Base-by-base conservation (phyloP, 257 asterid genomes). In the Craterostigma plantagineum region DNA sequence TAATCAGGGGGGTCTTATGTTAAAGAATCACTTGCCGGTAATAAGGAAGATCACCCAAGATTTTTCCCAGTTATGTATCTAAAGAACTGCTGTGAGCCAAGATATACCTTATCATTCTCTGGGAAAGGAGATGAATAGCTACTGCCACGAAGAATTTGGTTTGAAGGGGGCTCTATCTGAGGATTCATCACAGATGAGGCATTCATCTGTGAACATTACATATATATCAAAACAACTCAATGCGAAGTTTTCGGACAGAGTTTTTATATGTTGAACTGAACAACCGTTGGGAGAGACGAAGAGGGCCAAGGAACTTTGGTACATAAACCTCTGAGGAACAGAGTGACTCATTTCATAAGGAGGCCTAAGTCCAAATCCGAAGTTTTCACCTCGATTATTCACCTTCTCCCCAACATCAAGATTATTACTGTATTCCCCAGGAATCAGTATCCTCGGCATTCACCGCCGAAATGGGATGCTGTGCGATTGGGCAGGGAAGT, bases 81-180 rank as follows among this genome's bases (percentile, higher is more conserved):
- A 46, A 9, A 33, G 23, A 42, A 14, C 14, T 9, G 33, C 33
- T 0, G 37, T 9, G 43, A 23, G 6, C 30, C 30, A 23, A 23
- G 30, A 23, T 3, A n/a, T n/a, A 77, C 96, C 96, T 75, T 81
- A n/a, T n/a, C n/a, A 43, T 70, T 83, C n/a, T 72, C 92, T 4
- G 67, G 63, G 63, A 64, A 51, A 16, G 68, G 70, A 16, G 61
- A 38, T 41, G 67, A 70, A 46, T 69, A 70, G 49, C 49, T 70
- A 67, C 49, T 59, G 33, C 55, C 58, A 15, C 55, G 68, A 42
- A 56, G 62, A 57, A 62, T 86, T 86, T 81, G 97, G 93, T 71
- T 86, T 76, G 94, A 86, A 86, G 95, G 95, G 97, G 81, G 95
- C 97, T 86, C 97, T 71, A 64, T 69, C 60, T 60, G 91, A 49